Conservation (phyloP, 257 asterid species). For the Linderniella brevidens region DNA sequence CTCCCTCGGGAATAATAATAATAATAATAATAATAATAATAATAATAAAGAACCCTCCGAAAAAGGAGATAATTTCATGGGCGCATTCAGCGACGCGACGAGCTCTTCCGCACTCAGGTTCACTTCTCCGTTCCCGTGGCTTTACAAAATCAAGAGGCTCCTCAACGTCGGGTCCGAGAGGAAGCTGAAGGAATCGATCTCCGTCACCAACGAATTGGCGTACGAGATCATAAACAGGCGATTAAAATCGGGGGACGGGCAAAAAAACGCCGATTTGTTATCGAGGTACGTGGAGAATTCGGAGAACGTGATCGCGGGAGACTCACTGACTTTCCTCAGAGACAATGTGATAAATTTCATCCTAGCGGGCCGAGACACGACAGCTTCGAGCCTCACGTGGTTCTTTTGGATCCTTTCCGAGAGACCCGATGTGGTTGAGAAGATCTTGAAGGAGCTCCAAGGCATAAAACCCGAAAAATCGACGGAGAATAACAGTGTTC, state of each 20-base stretch:
- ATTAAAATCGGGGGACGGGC: slow-evolving; percentile 15
- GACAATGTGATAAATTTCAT: slow-evolving; percentile 74
- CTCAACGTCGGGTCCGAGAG: slow-evolving; percentile 52
- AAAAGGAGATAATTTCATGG: too few relatives aligned
- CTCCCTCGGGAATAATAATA: slow-evolving; percentile 52
- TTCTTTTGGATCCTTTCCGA: slow-evolving; percentile 64
- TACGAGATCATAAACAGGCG: slow-evolving; percentile 41
- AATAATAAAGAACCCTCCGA: too few relatives aligned
- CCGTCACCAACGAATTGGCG: slow-evolving; percentile 45
- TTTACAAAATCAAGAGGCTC: slow-evolving; percentile 26
- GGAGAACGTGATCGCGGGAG: slow-evolving; percentile 14
- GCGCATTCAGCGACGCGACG: slow-evolving; percentile 65
- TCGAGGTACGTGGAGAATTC: slow-evolving; percentile 63
- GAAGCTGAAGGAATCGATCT: slow-evolving; percentile 28
- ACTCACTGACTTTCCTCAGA: slow-evolving; percentile 43
- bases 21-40: too few relatives aligned
- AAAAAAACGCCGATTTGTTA: slow-evolving; percentile 46
- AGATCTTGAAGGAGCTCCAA: slow-evolving; percentile 31
- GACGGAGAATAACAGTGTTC: slow-evolving; percentile 17
- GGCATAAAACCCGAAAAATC: slow-evolving; percentile 11
- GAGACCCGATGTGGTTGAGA: slow-evolving; percentile 26
- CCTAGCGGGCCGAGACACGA: slow-evolving; percentile 81
- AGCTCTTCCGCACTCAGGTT: slow-evolving; percentile 59
- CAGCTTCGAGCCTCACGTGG: slow-evolving; percentile 76
- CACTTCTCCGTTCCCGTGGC: slow-evolving; percentile 37